Base-by-base conservation (phyloP, 1,284 basidiomycete species). In the Lignosus rhinocerotis region DNA sequence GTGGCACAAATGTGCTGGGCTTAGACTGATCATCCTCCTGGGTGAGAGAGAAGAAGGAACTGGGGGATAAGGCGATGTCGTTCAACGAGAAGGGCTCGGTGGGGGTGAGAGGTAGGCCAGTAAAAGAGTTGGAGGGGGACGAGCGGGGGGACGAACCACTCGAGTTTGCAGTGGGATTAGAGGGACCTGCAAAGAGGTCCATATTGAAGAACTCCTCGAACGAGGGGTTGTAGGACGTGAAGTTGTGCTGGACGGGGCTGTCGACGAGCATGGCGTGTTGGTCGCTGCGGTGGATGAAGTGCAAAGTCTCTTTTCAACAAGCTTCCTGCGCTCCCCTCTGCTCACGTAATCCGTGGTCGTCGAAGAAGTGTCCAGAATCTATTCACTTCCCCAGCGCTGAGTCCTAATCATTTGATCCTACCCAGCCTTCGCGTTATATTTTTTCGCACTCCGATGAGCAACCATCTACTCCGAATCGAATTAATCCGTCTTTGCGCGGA, bases 121-220 rank as follows among this genome's bases (percentile, higher is more conserved):
- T 64, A 57, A 71, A 73, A 38, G 72, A 66, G 52, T 69, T 66
- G 31, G 72, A 69, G 17, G 76, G 71, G 30, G 75, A 77, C 51
- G 74, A 43, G 71, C 72, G 70, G 43, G 77, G 76, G 25, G 76
- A 77, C 0, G 73, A 71, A 25, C 74, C 55, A 70, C 68, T 62
- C 49, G 71, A 63, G 53, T 61, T 58, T 43, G 67, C 56, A 52
- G 63, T 58, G 60, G 63, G 55, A 46, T 66, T 61, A 43, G 68
- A 67, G 8, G 72, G 61, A 39, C 68, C 66, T 41, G 64, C 61
- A 48, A 76, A 70, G 17, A 79, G 70, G 57, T 82, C 80, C 68
- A 83, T 70, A 64, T 83, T 80, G 72, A 82, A 76, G 62, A 80
- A 81, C 61, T 82, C 80, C 65, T 83, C 81, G 58, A 81, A 69